These are phyloP conservation scores for Lentinula aciculospora DNA, from an alignment of 768 basidiomycete species.

Conservation along the genomic window DNA sequence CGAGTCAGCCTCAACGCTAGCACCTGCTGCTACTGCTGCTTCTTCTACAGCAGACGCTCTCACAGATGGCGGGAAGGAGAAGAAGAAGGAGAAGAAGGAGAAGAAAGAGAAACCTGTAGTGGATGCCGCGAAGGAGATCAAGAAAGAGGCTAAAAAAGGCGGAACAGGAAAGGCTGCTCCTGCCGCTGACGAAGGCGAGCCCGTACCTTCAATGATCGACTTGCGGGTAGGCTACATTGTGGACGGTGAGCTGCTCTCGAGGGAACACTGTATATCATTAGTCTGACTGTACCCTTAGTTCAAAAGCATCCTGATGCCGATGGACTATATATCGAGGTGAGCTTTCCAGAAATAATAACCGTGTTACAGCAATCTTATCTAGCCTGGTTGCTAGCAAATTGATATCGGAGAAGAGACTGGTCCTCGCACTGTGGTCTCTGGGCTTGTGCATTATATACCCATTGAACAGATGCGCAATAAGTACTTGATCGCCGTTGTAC, in stretches of 20 bases:
- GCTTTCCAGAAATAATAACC: slow-evolving; percentile 9
- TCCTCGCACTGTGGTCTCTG: slow-evolving; percentile 94
- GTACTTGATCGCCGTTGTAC: slow-evolving; percentile 77
- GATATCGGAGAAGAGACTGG: slow-evolving; percentile 94
- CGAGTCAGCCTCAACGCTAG: slow-evolving; percentile 14
- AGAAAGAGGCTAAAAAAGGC: slow-evolving; percentile 25
- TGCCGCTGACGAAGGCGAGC: slow-evolving; percentile 70
- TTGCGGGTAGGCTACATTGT: slow-evolving; percentile 90
- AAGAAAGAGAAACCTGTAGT: slow-evolving; percentile 50
- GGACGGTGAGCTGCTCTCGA: slow-evolving; percentile 55
- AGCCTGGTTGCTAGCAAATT: slow-evolving; percentile 61
- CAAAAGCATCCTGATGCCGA: slow-evolving; percentile 97
- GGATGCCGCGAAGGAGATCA: slow-evolving; percentile 29
- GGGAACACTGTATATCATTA: neutral
- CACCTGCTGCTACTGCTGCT: slow-evolving; percentile 25
- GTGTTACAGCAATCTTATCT: neutral
- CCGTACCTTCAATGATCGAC: slow-evolving; percentile 95
- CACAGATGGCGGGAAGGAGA: neutral
- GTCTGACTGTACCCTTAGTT: slow-evolving; percentile 41
- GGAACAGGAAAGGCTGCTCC: slow-evolving; percentile 38
- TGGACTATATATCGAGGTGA: slow-evolving; percentile 90
- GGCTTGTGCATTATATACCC: slow-evolving; percentile 93
- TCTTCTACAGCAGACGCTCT: slow-evolving; percentile 14
- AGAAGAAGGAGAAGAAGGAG: slow-evolving; percentile 41
- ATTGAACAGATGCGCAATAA: slow-evolving; percentile 90